phyloP scores from a whole-genome alignment of 1,284 basidiomycete species.

The Cryptococcus maquisensis region DNA sequence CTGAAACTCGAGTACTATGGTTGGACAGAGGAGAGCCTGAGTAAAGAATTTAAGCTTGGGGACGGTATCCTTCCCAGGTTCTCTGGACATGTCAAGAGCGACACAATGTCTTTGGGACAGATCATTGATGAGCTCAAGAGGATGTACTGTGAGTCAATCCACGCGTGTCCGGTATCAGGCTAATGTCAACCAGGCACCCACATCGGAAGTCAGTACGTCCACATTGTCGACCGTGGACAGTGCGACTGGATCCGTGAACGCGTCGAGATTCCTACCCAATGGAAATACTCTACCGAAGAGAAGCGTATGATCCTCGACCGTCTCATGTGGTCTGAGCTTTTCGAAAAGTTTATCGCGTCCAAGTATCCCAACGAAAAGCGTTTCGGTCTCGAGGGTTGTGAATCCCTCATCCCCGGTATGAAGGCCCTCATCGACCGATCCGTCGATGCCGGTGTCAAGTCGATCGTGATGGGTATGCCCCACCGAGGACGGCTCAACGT shows the following conservation, averaged over 20 bases:
- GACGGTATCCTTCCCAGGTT: conserved; percentile 96
- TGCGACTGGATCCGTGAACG: conserved; percentile 99
- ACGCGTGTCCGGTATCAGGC: neutral
- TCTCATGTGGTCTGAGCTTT: conserved; percentile 98
- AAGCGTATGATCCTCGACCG: conserved; percentile 99
- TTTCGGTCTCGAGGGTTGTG: conserved; percentile 98
- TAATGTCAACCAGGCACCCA: conserved; percentile 63
- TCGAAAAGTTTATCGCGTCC: conserved; percentile 97
- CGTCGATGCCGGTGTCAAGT: conserved; percentile 91
- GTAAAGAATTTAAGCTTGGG: conserved; percentile 90
- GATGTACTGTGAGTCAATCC: conserved; percentile 77
- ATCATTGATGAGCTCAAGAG: conserved; percentile 88
- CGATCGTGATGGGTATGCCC: conserved; percentile 98
- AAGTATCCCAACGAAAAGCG: conserved; percentile 99
- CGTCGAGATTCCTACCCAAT: conserved; percentile 93
- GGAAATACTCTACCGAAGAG: conserved; percentile 96
- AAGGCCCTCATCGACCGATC: conserved; percentile 98
- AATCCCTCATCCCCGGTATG: conserved; percentile 97
- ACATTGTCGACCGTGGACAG: conserved; percentile 97
- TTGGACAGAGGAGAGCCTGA: conserved; percentile 87
- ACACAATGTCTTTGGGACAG: conserved; percentile 84
- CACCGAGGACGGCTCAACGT: conserved; percentile 98
- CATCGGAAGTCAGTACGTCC: conserved; percentile 95
- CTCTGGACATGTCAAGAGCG: conserved; percentile 56
- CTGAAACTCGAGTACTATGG: conserved; percentile 90